Base-by-base conservation (phyloP, 108 stramenopile species). In the Cyclotella choctawhatcheeana region DNA sequence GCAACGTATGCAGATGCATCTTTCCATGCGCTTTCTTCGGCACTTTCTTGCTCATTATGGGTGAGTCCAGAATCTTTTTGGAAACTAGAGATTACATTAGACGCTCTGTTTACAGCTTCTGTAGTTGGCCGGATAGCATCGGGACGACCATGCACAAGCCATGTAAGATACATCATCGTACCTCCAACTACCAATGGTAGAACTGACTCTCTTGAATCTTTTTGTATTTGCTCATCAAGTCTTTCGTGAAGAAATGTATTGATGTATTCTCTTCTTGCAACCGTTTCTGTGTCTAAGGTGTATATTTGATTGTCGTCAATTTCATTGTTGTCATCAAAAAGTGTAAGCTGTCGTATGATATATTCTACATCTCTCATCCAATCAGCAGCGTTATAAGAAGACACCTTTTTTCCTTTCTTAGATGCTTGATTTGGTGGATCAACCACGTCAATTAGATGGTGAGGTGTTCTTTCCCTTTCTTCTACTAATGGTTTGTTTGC, bases 101-200 rank as follows among this genome's bases (percentile, higher is more conserved):
- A 44, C 4, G 92, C 91, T 60, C 82, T 69, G 34, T 74, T 53
- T 5, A 86, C 51, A 1, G 92, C 94, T 12, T 69, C 73, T 8
- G 71, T 71, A 21, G 87, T 86, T 32, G 92, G 89, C 71, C 84
- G 83, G n/a, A 88, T 79, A 10, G 96, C 97, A 77, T 99, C 97
- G 0, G 98, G 98, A 55, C 78, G 66, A 25, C 98, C 98, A 64
- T 96, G 90, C 0, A 98, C 92, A 17, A 99, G 87, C 98, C 98
- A 99, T 47, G 97, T 88, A 0, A 97, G 54, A 74, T 98, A 99
- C 96, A 99, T 97, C 93, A 97, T 97, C n/a, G 93, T 94, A 0
- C 96, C 96, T 24, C 96, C 96, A 18, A 92, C 91, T 17, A 97
- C 89, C 10, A 97, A 87, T 20, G 91, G 91, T 29, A 92, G 70